Conservation (phyloP, 225 moss, liverwort and hornwort species). For the Takakia lepidozioides region DNA sequence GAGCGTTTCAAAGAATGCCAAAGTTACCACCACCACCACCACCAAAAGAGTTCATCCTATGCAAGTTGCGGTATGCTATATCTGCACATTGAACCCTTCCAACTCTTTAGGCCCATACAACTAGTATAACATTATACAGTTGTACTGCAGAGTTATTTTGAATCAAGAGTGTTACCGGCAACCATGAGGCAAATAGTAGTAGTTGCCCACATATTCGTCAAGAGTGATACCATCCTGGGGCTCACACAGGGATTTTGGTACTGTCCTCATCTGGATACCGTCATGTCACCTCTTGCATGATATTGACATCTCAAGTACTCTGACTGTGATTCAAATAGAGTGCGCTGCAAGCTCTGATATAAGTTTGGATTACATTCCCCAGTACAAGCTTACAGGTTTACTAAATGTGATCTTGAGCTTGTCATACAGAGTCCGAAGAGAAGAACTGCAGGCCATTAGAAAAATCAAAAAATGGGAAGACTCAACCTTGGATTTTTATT, state of each 20-base stretch:
- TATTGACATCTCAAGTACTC: too few species aligned
- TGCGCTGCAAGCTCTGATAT: not conserved
- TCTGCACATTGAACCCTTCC: not conserved
- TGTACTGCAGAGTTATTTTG: not conserved
- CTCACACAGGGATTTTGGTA: too few species aligned
- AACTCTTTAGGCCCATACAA: not conserved
- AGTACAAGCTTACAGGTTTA: not conserved
- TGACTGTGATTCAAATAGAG: not conserved
- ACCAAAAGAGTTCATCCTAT: conserved; percentile 19
- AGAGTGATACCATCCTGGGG: too few species aligned
- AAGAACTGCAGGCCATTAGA: conserved; percentile 15
- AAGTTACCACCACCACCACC: conserved; percentile 17
- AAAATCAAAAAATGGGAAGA: conserved; percentile 42
- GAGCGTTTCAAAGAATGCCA: conserved; percentile 16
- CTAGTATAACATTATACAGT: not conserved
- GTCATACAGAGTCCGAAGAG: conserved; percentile 17
- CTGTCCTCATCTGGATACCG: too few species aligned
- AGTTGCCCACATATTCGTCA: too few species aligned
- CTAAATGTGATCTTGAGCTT: not conserved
- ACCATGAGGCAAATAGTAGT: too few species aligned
- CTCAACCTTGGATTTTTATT: conserved; percentile 18
- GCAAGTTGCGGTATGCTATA: conserved; percentile 19
- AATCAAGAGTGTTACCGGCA: too few species aligned
- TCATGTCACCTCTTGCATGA: not conserved
- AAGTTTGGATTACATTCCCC: not conserved